Evolutionary conservation across 2,329 filamentous ascomycete species (phyloP).

Genomic region (Dothistroma septosporum): DNA sequence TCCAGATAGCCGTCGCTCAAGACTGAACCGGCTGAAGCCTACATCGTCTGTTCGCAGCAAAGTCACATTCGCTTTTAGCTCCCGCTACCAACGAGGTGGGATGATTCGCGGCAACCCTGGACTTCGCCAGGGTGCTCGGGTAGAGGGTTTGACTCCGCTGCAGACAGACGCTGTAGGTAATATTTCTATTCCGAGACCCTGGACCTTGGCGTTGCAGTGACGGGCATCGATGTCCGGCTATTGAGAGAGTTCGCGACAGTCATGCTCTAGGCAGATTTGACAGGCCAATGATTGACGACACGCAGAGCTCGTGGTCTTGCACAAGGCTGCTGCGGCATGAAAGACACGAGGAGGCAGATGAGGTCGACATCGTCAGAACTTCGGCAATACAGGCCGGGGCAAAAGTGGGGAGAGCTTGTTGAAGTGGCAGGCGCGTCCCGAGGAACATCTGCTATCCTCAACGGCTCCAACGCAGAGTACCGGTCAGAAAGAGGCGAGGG

Average conservation of each 20-base stretch:
- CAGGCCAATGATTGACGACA: neutral
- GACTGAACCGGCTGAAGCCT: neutral
- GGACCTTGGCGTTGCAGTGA: neutral
- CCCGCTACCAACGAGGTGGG: neutral
- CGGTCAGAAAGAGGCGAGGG: too few relatives aligned
- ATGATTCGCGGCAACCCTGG: too few relatives aligned
- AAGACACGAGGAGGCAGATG: neutral
- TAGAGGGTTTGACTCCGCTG: too few relatives aligned
- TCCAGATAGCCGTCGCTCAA: neutral
- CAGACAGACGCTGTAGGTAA: too few relatives aligned
- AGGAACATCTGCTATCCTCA: too few relatives aligned
- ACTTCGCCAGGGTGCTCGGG: too few relatives aligned
- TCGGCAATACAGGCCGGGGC: neutral
- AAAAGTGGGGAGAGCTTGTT: neutral
- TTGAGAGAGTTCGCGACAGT: neutral
- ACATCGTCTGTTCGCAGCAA: too few relatives aligned
- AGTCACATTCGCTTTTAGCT: too few relatives aligned
- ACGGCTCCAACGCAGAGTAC: too few relatives aligned
- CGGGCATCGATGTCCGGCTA: neutral
- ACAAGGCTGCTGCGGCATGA: neutral
- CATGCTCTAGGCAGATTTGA: neutral
- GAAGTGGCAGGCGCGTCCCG: too few relatives aligned
- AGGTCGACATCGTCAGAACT: neutral
- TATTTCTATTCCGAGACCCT: too few relatives aligned
- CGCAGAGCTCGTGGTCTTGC: too few relatives aligned